Base-by-base conservation (phyloP, 2,329 filamentous ascomycete genomes). In the Venturia oleaginea region DNA sequence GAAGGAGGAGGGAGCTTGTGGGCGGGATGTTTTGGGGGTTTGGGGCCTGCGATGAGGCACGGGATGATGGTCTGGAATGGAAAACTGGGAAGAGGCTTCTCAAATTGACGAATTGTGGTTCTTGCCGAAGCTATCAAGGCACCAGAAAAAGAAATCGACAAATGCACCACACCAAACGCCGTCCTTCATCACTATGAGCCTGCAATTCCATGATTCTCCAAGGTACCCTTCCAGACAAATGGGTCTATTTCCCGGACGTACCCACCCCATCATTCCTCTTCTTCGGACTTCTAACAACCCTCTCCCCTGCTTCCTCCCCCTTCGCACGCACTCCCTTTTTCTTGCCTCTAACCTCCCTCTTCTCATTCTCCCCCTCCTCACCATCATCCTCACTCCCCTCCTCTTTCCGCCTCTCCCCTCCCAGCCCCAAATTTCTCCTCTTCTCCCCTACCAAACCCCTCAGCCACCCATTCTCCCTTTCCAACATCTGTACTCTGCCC, bases 401-500 rank as follows among this genome's bases (percentile, higher is more conserved):
- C 15, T 34, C 32, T 11, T 24, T 63, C 43, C 15, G 37, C 43
- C 43, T 55, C 43, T 11, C 38, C 30, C 30, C 61, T 15, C 38
- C 40, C 24, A 43, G 11, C 10, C 34, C 69, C 67, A 70, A 70
- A 65, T 66, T 68, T 62, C 46, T 57, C 51, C 34, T 57, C 48
- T 51, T 54, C 70, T 81, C 79, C 1, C 77, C 80, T 67, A 82
- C 80, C 62, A 82, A 74, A 27, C 75, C 75, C 74, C 80, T 81
- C 55, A 82, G 72, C 80, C 79, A 81, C 66, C 77, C 76, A 70
- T 82, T 82, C 72, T 82, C 80, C 70, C 77, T 80, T 73, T 82
- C 79, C 54, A 82, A 75, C 69, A 81, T 76, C 66, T 76, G 73
- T 37, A 81, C 77, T 54, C 78, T 75, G 51, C 74, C 71, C 70